Conservation (phyloP, 2,329 filamentous ascomycete species). For the Penicillium corylophilum region DNA sequence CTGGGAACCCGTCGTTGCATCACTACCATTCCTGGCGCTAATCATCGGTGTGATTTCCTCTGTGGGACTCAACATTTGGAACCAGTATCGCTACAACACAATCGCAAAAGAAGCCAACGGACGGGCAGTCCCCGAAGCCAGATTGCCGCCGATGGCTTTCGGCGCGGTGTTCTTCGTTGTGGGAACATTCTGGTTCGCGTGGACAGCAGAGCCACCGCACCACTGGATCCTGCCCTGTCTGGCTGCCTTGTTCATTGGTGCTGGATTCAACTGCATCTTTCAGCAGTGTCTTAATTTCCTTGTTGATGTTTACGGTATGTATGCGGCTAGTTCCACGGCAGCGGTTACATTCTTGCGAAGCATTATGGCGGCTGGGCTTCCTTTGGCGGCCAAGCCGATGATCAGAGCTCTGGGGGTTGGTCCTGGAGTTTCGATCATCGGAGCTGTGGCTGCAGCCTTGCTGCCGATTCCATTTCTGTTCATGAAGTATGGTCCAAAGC, state of each 20-base stretch:
- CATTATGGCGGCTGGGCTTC: conserved; percentile 40
- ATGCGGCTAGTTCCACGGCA: conserved; percentile 45
- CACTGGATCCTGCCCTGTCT: conserved; percentile 16
- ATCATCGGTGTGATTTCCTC: conserved; percentile 46
- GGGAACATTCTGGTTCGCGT: conserved; percentile 48
- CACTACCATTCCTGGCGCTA: conserved; percentile 46
- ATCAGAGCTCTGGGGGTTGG: conserved; percentile 43
- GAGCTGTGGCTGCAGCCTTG: conserved; percentile 39
- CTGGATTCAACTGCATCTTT: conserved; percentile 49
- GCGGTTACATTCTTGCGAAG: conserved; percentile 48
- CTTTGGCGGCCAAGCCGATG: conserved; percentile 43
- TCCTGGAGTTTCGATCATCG: conserved; percentile 43
- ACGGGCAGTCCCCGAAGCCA: conserved; percentile 39
- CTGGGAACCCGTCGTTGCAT: conserved; percentile 40
- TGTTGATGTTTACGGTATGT: conserved; percentile 41
- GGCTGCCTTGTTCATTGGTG: conserved; percentile 41
- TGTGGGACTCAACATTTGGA: conserved; percentile 43
- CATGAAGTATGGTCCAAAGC: conserved; percentile 41
- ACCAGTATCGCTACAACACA: conserved; percentile 40
- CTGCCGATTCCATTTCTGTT: conserved; percentile 49
- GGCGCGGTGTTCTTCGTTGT: conserved; percentile 45
- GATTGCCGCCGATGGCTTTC: conserved; percentile 48
- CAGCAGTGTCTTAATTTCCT: conserved; percentile 51
- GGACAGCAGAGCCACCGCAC: conserved; percentile 35
- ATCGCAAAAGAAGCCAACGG: conserved; percentile 30